Base-by-base conservation (phyloP, 1,284 basidiomycete species). In the Ceratobasidium sp. region DNA sequence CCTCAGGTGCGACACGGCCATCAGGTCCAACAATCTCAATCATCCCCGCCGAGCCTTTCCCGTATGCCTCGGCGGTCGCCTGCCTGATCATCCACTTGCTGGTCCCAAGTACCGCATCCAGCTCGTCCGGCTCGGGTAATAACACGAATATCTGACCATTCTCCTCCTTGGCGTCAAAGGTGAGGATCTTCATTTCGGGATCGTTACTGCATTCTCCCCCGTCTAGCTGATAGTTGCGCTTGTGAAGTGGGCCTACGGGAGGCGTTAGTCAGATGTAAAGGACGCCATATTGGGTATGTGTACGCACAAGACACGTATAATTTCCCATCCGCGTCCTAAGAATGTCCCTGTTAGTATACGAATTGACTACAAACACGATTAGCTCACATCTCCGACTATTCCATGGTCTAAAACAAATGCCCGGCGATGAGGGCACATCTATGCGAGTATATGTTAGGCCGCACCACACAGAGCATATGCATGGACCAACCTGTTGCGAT, bases 351-450 rank as follows among this genome's bases (percentile, higher is more conserved):
- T 89, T 88, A 19, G 91, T 82, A 71, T 90, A 84, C 2, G 47
- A 48, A 80, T 76, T 74, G 78, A 78, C 71, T 31, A 77, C 76
- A 75, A 81, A 80, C 24, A 24, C 14, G 3, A 60, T n/a, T 17
- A 19, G 50, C 67, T 33, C 22, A 72, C 67, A 73, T 84, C 82
- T n/a, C 82, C 82, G 2, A 83, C 77, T 47, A 83, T 81, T 31
- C 92, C 92, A 77, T 93, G 90, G 45, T 90, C 89, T 31, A 94
- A 87, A 15, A 93, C 90, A 78, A 93, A 92, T 0, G 91, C 91
- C 1, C 91, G 86, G 74, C 88, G 87, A 80, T 89, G 88, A 1
- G 88, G 89, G 80, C 89, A 87, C 87, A 87, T 87, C 85, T 86
- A 47, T 44, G 31, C 44, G 48, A 15, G n/a, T 17, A 29, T 48